phyloP scores from a whole-genome alignment of 2,329 filamentous ascomycete genomes.

The Didymella segeticola region DNA sequence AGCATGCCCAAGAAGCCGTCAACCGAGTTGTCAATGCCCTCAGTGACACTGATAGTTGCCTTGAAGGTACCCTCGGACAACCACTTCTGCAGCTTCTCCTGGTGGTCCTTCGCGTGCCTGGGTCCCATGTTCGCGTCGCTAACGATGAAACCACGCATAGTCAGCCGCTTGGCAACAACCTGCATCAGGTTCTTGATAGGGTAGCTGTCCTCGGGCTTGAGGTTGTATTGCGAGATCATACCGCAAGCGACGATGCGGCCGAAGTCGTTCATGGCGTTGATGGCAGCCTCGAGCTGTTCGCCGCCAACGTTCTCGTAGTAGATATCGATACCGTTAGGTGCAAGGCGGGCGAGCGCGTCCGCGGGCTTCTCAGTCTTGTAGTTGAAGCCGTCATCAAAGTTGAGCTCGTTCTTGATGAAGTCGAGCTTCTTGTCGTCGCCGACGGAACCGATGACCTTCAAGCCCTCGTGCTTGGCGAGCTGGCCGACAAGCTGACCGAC shows the following conservation, averaged over 20 bases:
- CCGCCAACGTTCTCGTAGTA: conserved; percentile 85
- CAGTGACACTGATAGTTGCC: conserved; percentile 70
- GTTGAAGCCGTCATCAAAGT: conserved; percentile 80
- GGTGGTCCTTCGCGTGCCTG: conserved; percentile 72
- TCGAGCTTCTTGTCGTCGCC: conserved; percentile 81
- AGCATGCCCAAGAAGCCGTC: conserved; percentile 79
- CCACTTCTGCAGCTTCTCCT: conserved; percentile 78
- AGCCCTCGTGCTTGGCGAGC: conserved; percentile 79
- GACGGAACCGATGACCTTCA: conserved; percentile 80
- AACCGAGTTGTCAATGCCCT: conserved; percentile 78
- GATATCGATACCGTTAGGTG: conserved; percentile 80
- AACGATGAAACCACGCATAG: conserved; percentile 79
- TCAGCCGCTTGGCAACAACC: conserved; percentile 72
- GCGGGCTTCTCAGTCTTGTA: conserved; percentile 81
- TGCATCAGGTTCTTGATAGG: conserved; percentile 70
- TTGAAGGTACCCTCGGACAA: conserved; percentile 77
- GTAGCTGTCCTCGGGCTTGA: conserved; percentile 62
- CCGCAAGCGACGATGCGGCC: conserved; percentile 69
- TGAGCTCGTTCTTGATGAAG: conserved; percentile 72
- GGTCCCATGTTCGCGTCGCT: conserved; percentile 68
- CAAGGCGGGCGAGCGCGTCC: conserved; percentile 72
- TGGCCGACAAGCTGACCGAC: conserved; percentile 86
- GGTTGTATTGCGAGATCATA: conserved; percentile 82
- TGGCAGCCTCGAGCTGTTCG: conserved; percentile 73
- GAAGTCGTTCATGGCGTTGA: conserved; percentile 67